These are phyloP conservation scores for Laburnicola sp. DNA, from an alignment of 2,329 filamentous ascomycete genomes.

Conservation along the genomic window DNA sequence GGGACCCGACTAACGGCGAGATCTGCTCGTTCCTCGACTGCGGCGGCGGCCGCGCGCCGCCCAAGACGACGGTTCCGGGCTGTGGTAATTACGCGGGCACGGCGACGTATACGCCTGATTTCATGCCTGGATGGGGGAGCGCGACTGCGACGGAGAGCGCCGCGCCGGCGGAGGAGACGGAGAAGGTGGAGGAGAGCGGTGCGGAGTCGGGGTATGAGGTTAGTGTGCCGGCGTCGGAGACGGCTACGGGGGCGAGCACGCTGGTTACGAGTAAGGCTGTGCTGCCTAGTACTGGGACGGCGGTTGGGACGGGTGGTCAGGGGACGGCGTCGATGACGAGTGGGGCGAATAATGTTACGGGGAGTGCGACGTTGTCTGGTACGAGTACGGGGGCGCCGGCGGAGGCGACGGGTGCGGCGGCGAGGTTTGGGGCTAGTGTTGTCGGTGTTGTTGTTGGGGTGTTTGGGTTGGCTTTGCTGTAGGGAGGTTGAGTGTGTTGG, in stretches of 20 bases:
- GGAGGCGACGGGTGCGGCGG: constrained; percentile 20
- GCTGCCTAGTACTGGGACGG: background rate
- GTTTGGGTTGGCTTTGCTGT: constrained; percentile 24
- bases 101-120: constrained; percentile 57
- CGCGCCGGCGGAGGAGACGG: constrained; percentile 1
- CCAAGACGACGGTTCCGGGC: constrained; percentile 65
- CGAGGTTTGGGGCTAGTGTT: constrained; percentile 6
- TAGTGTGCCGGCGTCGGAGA: constrained; percentile 1
- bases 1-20: constrained; percentile 65
- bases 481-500: constrained; percentile 1
- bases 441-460: constrained; percentile 19
- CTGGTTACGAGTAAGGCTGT: background rate
- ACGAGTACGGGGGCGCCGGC: constrained; percentile 11
- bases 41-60: constrained; percentile 66
- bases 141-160: constrained; percentile 6
- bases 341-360: constrained; percentile 16
- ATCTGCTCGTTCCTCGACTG: constrained; percentile 68
- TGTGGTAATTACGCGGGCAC: constrained; percentile 61
- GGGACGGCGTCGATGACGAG: background rate
- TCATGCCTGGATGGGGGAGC: constrained; percentile 37
- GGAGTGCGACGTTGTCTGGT: constrained; percentile 9
- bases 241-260: constrained; percentile 4
- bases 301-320: constrained; percentile 7
- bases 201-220: constrained; percentile 5
- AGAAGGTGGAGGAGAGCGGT: constrained; percentile 12